Percentiles rank a stretch among this genome's conserved stretches.
Evolutionary conservation across 2,329 filamentous ascomycete species (phyloP).

Genomic region (Colletotrichum falcatum): DNA sequence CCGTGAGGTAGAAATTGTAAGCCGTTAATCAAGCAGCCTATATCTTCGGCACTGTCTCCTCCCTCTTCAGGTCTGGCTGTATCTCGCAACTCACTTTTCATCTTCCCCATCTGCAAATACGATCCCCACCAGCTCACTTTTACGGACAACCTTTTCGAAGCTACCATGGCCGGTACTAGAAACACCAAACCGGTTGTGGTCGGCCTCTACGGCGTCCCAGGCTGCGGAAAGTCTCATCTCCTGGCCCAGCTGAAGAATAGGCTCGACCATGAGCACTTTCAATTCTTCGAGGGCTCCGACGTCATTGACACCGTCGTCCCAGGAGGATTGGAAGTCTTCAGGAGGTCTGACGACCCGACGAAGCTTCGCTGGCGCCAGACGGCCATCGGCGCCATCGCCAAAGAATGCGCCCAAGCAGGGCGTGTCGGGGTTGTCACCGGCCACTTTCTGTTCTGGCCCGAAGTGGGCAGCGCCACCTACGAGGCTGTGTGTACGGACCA

Average conservation of each 20-base stretch:
- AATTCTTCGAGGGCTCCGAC: slow-evolving; percentile 65
- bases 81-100: not conserved
- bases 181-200: slow-evolving; percentile 55
- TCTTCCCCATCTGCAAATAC: not conserved
- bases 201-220: slow-evolving; percentile 67
- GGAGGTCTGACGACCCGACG: slow-evolving; percentile 50
- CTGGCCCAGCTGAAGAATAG: slow-evolving; percentile 54
- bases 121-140: not conserved
- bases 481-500: slow-evolving; percentile 54
- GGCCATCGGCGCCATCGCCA: slow-evolving; percentile 59
- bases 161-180: not conserved
- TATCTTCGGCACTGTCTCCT: not conserved
- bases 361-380: slow-evolving; percentile 54
- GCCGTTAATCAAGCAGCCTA: not conserved
- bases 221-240: slow-evolving; percentile 64
- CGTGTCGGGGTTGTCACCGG: slow-evolving; percentile 63
- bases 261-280: slow-evolving; percentile 52
- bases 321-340: slow-evolving; percentile 63
- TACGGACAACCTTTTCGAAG: too few species aligned
- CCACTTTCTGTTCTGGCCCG: slow-evolving; percentile 67
- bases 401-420: slow-evolving; percentile 50
- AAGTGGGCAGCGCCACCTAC: slow-evolving; percentile 45
- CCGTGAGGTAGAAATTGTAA: not conserved
- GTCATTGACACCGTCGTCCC: slow-evolving; percentile 56
- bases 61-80: not conserved